A percentile compares a stretch with the other conserved stretches of the same genome.
phyloP scores from a whole-genome alignment of 2,329 filamentous ascomycete species.

The Thielaviopsis musarum region DNA sequence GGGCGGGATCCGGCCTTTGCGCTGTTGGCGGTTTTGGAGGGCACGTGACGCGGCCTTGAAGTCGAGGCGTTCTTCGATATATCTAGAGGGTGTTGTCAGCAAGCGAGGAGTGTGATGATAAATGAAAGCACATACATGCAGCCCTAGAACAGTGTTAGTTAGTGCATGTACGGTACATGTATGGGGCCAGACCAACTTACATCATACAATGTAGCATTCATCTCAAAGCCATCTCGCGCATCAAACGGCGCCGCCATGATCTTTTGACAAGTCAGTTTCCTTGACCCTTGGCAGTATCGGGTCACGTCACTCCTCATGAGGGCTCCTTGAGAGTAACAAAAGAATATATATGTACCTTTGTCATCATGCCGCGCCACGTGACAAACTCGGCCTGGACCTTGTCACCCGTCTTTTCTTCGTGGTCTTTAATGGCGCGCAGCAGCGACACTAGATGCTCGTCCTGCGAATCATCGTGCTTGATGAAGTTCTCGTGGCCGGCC shows the following conservation, averaged over 20 bases:
- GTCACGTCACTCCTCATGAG: no score
- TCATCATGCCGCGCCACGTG: conserved; percentile 98
- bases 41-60: conserved; percentile 48
- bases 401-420: conserved; percentile 52
- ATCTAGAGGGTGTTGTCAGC: conserved; percentile 31
- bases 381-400: conserved; percentile 63
- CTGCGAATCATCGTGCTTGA: conserved; percentile 62
- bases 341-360: conserved; percentile 47
- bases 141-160: conserved; percentile 21
- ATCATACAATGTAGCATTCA: conserved; percentile 87
- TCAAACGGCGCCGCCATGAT: conserved; percentile 78
- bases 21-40: conserved; percentile 32
- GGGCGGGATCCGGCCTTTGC: conserved; percentile 33
- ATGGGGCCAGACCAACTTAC: conserved; percentile 28
- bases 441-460: conserved; percentile 82
- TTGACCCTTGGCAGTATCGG: no score
- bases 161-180: background rate
- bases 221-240: conserved; percentile 72
- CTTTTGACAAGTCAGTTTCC: conserved; percentile 26
- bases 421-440: conserved; percentile 53
- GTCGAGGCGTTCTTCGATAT: conserved; percentile 78
- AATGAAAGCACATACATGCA: conserved; percentile 31
- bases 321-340: background rate
- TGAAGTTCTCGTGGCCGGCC: conserved; percentile 64
- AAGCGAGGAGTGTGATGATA: background rate